Base-by-base conservation (phyloP, 2,329 filamentous ascomycete species). In the Dactylellina leptospora region DNA sequence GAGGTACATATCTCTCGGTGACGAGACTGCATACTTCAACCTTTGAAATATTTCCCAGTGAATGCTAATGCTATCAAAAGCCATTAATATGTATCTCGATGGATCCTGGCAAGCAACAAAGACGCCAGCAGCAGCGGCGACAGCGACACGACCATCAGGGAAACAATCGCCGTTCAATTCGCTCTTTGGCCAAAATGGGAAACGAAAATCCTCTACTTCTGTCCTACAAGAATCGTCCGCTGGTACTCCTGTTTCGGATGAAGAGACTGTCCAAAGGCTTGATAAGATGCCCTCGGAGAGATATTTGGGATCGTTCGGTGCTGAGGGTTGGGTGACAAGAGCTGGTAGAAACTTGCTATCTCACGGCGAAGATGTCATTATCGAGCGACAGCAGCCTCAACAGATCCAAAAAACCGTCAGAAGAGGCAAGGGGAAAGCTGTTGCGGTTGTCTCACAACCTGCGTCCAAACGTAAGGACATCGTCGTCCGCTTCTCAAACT, bases 221-320 rank as follows among this genome's bases (percentile, higher is more conserved):
- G 20, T 51, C 3, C 51, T n/a, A 1, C 51, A 64, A 16, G 54
- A 48, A 20, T 53, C 68, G 11, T 33, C 54, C 11, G 53, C 53
- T 9, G 44, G 54, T 9, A 69, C 74, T 44, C 72, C 63, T 27
- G 69, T 72, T 74, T 78, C 28, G 71, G 79, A 68, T 11, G 59
- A 70, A 63, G 72, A 75, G 40, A 64, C 58, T 30, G 38, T 55
- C 51, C 50, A 59, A 48, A 62, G 51, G 33, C 42, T 45, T 76
- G 77, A 77, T 25, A 76, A 76, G 2, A 85, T 84, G 82, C 87
- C 88, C 0, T 76, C 80, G 1, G 83, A 83, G 75, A 82, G 95
- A 77, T 99, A 97, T 77, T 86, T 97, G 72, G 95, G 95, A 16
- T 91, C 92, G 0, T 95, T 97, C 80, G 95, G 95, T 6, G 92